Percentiles rank a stretch among this genome's conserved stretches.
Evolutionary conservation across 2,329 filamentous ascomycete genomes (phyloP).

Genomic region (Polychaeton citri): DNA sequence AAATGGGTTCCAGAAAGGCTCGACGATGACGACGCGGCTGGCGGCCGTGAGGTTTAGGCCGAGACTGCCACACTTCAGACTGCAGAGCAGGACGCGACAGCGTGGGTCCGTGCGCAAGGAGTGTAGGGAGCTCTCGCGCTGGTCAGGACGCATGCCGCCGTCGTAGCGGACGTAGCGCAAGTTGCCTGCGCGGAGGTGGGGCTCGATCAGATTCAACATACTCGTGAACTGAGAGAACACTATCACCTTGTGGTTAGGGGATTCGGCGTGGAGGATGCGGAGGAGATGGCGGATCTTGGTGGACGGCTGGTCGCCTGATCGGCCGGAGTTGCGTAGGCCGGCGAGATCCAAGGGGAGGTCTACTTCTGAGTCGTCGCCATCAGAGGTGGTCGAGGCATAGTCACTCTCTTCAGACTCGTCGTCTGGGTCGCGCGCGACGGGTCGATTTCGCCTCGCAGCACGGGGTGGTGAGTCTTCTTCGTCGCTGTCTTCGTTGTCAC

Average conservation of each 20-base stretch:
- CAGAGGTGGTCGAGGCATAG: constrained; percentile 2
- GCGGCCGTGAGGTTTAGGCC: constrained; percentile 92
- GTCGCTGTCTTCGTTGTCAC: constrained; percentile 38
- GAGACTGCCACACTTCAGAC: constrained; percentile 81
- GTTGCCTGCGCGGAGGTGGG: constrained; percentile 63
- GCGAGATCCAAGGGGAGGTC: constrained; percentile 2
- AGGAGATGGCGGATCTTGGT: constrained; percentile 86
- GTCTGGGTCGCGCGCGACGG: constrained; percentile 37
- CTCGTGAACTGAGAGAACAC: constrained; percentile 98
- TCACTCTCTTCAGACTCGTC: constrained; percentile 13
- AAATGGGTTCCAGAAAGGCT: constrained; percentile 97
- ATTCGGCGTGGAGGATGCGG: constrained; percentile 66
- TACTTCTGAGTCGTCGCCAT: background rate
- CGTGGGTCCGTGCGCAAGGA: constrained; percentile 59
- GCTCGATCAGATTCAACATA: constrained; percentile 93
- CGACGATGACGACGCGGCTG: constrained; percentile 82
- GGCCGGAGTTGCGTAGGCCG: constrained; percentile 10
- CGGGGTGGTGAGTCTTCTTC: constrained; percentile 27
- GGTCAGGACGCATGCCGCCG: constrained; percentile 86
- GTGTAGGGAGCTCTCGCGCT: constrained; percentile 72
- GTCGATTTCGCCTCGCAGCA: constrained; percentile 39
- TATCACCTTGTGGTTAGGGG: constrained; percentile 81
- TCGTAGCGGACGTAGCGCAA: constrained; percentile 84
- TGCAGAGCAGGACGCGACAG: constrained; percentile 79
- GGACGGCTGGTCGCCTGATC: constrained; percentile 49